Evolutionary conservation across 2,329 filamentous ascomycete genomes (phyloP).

Genomic region (Proliferodiscus dingleyae): DNA sequence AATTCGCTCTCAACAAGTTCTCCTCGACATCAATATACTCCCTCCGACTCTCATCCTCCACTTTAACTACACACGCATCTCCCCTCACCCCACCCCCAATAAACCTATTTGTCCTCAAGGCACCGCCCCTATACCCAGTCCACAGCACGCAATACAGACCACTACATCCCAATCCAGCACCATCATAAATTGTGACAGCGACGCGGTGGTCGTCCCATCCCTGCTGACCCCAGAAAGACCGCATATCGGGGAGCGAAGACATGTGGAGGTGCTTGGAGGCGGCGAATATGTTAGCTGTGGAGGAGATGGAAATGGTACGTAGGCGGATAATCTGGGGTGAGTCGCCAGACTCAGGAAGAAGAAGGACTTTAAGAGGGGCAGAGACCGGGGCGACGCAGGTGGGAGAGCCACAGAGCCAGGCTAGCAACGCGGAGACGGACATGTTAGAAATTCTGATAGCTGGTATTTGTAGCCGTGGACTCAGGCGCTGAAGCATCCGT

Average conservation of each 20-base stretch:
- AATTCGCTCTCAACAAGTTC: background rate
- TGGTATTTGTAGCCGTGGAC: too few species aligned
- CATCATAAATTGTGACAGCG: background rate
- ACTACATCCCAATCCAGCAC: background rate
- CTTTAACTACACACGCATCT: background rate
- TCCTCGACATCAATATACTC: background rate
- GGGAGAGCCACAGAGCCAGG: background rate
- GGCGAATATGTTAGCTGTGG: background rate
- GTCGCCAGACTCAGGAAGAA: background rate
- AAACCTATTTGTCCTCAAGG: too few species aligned
- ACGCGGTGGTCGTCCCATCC: background rate
- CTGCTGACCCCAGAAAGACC: background rate
- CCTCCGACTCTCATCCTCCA: background rate
- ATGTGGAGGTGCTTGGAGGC: background rate
- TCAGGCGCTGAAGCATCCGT: too few species aligned
- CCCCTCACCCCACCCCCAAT: background rate
- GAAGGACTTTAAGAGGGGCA: background rate
- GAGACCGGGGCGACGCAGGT: background rate
- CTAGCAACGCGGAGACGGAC: too few species aligned
- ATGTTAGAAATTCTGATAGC: too few species aligned
- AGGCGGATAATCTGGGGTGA: background rate
- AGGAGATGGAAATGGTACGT: background rate
- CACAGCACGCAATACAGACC: background rate
- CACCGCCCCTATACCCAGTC: background rate
- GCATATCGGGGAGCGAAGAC: background rate